Evolutionary conservation across 768 basidiomycete genomes (phyloP), one percentile per base, ranked within the genome.

Genomic region (Suillus variegatus): DNA sequence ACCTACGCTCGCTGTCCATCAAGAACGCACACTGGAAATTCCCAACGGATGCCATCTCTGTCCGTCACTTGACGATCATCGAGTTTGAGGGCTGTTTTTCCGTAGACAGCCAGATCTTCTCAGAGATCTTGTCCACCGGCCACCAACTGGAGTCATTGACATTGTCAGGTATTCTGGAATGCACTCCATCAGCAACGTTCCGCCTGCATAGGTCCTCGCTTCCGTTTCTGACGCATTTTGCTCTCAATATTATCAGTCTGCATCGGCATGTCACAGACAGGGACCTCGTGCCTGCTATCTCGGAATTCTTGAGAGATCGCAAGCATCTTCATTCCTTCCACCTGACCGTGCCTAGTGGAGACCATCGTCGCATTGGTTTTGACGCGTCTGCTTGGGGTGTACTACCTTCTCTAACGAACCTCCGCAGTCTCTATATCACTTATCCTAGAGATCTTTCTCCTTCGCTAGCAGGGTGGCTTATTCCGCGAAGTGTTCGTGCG

Each of bases 311-410:
- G 41, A 83, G 87, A 16, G 85, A 83, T 9, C 79, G 88, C 52
- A 75, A 74, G 25, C 75, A 83, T 47, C 75, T 92, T 47, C 78
- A 77, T n/a, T 84, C 84, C 0, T 81, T 91, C 32, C 78, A 82
- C 52, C 79, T 91, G 1, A 79, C 83, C 13, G 82, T 81, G 2
- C 76, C 81, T 5, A 71, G 72, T 7, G 71, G 73, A 18, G 83
- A 85, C 58, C 84, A 85, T 68, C 79, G 78, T 66, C 79, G 82
- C 8, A 80, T 88, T 12, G 90, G 90, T 35, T 91, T 88, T 68
- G 87, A 90, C 67, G 87, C 90, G 0, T 84, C 86, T 1, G 80
- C 86, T 8, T 91, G 89, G 90, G 89, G 90, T 12, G 86, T 91
- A 9, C 77, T 92, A 12, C 89, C 89, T 0, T 82, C 82, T 6